Evolutionary conservation across 805 yeast species (phyloP), one percentile per base, ranked within the genome.

Genomic region (Nakazawaea pomicola): DNA sequence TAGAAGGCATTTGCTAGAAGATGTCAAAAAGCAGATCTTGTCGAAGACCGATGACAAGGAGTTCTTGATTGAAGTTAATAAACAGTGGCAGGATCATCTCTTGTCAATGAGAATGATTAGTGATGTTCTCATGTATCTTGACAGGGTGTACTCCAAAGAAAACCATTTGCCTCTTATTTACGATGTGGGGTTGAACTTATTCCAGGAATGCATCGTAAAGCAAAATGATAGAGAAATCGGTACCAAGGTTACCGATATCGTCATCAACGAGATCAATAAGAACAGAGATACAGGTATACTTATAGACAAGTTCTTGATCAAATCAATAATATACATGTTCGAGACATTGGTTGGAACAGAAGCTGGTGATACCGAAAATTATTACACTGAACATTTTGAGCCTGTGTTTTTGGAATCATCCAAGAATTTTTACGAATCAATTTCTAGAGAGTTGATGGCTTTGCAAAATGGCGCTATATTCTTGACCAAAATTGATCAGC

Each of bases 111-210:
- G 85, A 47, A 77, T 86, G 72, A 74, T 87, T 33, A 75, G 90
- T 51, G 95, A 90, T 57, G 85, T 89, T 3, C 64, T 87, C 55
- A 81, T 89, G 84, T 89, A 89, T 54, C 60, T 90, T 55, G 95
- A 89, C 55, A 72, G 95, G 33, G 95, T 86, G 0, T 88, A 84
- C 50, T 84, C 89, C 20, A 80, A 77, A 49, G 90, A 83, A 48
- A 58, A 61, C 24, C 80, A 76, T 50, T 62, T 77, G 38, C 77
- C 83, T 4, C 63, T 80, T 43, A 69, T 83, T 2, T 82, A 80
- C 53, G 96, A 89, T 54, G 68, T 80, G 36, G 95, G 95, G 0
- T 66, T 88, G 18, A 72, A 71, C 24, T 57, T 80, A 7, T 89
- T 87, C 56, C 73, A 83, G 45, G 80, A 76, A 29, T 62, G 68